These are phyloP conservation scores for Populus hybrid DNA, from an alignment of 441 rosid genomes.

Conservation along the genomic window DNA sequence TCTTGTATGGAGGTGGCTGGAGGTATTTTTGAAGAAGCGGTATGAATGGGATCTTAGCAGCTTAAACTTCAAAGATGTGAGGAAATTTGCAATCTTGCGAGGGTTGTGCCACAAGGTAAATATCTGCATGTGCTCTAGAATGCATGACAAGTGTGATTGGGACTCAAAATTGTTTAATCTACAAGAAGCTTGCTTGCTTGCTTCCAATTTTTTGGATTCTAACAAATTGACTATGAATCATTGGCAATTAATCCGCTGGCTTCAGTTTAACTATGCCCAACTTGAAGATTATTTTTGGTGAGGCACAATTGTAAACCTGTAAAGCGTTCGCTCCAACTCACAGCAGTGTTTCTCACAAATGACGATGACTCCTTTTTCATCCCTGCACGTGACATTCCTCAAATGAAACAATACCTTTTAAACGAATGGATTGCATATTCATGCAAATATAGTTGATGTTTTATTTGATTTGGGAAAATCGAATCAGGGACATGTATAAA, in stretches of 20 bases:
- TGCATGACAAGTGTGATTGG: neutral
- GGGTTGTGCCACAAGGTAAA: constrained; percentile 70
- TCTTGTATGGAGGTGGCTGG: constrained; percentile 55
- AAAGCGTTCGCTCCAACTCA: constrained; percentile 3
- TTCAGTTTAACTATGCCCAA: neutral
- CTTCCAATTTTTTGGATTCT: neutral
- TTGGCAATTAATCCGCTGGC: neutral
- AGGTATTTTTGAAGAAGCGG: constrained; percentile 46
- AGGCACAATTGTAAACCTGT: neutral
- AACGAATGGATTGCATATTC: neutral
- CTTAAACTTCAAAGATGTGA: constrained; percentile 46
- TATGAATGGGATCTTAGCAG: constrained; percentile 57
- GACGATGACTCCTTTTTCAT: neutral
- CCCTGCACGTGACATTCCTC: neutral
- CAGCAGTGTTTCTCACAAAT: neutral
- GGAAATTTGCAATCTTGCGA: constrained; percentile 58
- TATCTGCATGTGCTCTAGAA: constrained; percentile 6
- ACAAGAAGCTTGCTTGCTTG: neutral
- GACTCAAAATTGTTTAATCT: constrained; percentile 4
- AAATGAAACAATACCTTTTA: constrained; percentile 4
- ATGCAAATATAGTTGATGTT: neutral
- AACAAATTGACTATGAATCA: constrained; percentile 6
- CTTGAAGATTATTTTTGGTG: neutral
- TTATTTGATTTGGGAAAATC: neutral
- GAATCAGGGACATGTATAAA: constrained; percentile 8